These are phyloP conservation scores for Hymenoscyphus infarciens DNA, from an alignment of 2,329 filamentous ascomycete genomes.

Conservation along the genomic window DNA sequence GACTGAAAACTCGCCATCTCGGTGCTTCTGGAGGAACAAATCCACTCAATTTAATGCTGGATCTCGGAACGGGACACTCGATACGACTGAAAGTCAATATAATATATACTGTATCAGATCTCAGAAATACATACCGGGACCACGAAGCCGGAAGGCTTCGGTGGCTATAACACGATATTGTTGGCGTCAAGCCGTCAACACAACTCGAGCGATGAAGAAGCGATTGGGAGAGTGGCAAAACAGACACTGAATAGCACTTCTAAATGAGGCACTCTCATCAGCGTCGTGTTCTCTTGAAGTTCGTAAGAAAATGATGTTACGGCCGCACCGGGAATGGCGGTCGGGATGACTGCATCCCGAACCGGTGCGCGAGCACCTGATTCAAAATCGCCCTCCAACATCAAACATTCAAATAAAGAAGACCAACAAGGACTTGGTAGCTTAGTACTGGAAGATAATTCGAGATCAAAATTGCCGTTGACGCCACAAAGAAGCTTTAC, in stretches of 20 bases:
- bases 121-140: background rate
- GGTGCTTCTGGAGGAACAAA: too few relatives aligned
- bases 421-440: background rate
- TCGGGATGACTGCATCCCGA: background rate
- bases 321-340: background rate
- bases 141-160: background rate
- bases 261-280: too few relatives aligned
- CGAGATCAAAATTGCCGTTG: background rate
- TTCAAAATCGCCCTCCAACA: background rate
- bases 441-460: background rate
- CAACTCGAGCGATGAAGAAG: too few relatives aligned
- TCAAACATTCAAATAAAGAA: background rate
- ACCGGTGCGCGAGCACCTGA: background rate
- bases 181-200: too few relatives aligned
- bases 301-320: background rate
- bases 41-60: background rate
- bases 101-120: background rate
- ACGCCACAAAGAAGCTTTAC: background rate
- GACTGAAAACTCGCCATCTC: too few relatives aligned
- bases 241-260: too few relatives aligned
- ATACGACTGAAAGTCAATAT: too few relatives aligned
- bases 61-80: too few relatives aligned
- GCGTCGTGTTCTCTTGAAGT: background rate
- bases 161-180: background rate
- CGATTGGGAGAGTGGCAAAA: too few relatives aligned